These are phyloP conservation scores for Aspergillus phoenicis DNA, from an alignment of 2,329 filamentous ascomycete genomes.

Conservation along the genomic window DNA sequence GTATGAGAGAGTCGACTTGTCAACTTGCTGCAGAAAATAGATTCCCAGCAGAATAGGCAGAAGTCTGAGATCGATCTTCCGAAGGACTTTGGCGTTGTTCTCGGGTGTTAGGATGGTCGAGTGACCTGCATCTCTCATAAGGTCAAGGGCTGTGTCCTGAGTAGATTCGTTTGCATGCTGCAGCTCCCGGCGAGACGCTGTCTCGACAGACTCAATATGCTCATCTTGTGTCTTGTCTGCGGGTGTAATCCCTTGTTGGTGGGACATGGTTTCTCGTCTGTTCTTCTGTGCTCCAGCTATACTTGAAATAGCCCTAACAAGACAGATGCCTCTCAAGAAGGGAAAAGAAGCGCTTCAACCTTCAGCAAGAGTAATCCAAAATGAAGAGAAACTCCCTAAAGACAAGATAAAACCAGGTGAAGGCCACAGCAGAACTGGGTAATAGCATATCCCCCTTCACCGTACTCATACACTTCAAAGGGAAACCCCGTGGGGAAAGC, in stretches of 20 bases:
- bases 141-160: slow-evolving; percentile 53
- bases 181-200: slow-evolving; percentile 4
- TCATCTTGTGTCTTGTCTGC: slow-evolving; percentile 27
- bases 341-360: background rate
- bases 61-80: slow-evolving; percentile 55
- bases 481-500: slow-evolving; percentile 31
- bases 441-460: background rate
- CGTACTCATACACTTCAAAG: background rate
- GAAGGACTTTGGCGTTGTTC: slow-evolving; percentile 56
- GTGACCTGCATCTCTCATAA: slow-evolving; percentile 51
- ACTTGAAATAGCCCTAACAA: background rate
- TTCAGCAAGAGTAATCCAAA: background rate
- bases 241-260: slow-evolving; percentile 16
- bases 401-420: background rate
- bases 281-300: slow-evolving; percentile 1
- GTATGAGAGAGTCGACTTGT: slow-evolving; percentile 64
- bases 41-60: slow-evolving; percentile 60
- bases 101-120: slow-evolving; percentile 53
- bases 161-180: slow-evolving; percentile 3
- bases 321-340: background rate
- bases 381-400: background rate
- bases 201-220: slow-evolving; percentile 31
- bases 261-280: slow-evolving; percentile 23
- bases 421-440: background rate
- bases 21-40: slow-evolving; percentile 65